These are phyloP conservation scores for Eucommia ulmoides DNA, from an alignment of 257 asterid genomes.

Conservation along the genomic window DNA sequence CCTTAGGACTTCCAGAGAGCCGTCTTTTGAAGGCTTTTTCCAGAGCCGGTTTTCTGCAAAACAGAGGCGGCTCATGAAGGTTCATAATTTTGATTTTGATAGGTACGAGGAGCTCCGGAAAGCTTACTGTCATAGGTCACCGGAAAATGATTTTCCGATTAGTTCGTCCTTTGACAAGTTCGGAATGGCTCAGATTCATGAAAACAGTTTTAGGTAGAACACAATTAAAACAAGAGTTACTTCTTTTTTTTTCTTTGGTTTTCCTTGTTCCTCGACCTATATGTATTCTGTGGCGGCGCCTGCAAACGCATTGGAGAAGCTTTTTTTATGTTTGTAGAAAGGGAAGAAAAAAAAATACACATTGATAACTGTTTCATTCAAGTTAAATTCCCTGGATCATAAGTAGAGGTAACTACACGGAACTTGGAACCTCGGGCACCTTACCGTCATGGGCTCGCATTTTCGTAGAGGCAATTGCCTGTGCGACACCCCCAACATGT, in stretches of 20 bases:
- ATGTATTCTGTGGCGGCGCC: constrained; percentile 16
- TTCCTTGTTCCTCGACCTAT: not conserved
- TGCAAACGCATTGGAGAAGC: constrained; percentile 21
- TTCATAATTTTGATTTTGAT: constrained; percentile 34
- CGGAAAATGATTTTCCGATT: constrained; percentile 8
- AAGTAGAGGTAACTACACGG: no score
- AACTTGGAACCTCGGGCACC: no score
- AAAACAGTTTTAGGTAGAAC: not conserved
- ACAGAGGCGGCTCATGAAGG: constrained; percentile 50
- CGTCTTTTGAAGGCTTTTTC: constrained; percentile 71
- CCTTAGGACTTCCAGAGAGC: constrained; percentile 62
- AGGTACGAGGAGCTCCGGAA: constrained; percentile 48
- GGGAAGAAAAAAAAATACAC: no score
- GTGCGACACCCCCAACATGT: no score
- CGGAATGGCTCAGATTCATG: not conserved
- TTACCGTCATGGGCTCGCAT: no score
- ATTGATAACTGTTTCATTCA: no score
- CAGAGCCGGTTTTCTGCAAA: constrained; percentile 53
- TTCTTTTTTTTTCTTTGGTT: constrained; percentile 4
- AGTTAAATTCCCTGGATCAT: no score
- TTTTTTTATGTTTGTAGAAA: no score
- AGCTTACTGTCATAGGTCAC: constrained; percentile 29
- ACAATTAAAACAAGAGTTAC: constrained; percentile 1
- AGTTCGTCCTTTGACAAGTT: constrained; percentile 7
- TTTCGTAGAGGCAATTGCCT: no score